Evolutionary conservation across 495 filamentous ascomycete species (phyloP).

Genomic region (Podospora comata): DNA sequence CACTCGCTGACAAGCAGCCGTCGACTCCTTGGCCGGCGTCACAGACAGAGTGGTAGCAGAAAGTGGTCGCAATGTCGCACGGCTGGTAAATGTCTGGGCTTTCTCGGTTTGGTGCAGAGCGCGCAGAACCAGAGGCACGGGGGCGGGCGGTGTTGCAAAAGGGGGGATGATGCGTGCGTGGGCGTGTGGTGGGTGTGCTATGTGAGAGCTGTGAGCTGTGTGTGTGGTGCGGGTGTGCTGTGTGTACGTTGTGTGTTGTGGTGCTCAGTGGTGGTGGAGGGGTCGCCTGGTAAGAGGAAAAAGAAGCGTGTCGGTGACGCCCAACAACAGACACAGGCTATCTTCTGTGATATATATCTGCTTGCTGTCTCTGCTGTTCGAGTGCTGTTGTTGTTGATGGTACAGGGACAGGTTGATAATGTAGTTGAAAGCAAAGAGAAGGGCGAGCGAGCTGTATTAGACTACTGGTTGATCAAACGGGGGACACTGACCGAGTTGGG

Average conservation of each 20-base stretch:
- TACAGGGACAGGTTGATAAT: neutral
- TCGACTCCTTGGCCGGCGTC: conserved; percentile 12
- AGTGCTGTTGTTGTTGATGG: neutral
- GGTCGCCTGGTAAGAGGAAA: neutral
- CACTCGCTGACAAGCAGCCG: conserved; percentile 9
- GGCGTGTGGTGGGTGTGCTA: neutral
- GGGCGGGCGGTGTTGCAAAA: conserved; percentile 14
- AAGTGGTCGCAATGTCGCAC: conserved; percentile 26
- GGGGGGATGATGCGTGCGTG: neutral
- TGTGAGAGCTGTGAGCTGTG: neutral
- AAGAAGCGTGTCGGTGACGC: neutral
- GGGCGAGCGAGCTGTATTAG: neutral
- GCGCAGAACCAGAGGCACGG: conserved; percentile 12
- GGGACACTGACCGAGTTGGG: conserved; percentile 12
- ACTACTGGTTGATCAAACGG: conserved; percentile 9
- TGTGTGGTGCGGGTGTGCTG: neutral
- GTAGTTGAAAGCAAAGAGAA: neutral
- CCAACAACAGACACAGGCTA: neutral
- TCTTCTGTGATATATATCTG: neutral
- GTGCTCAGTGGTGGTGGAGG: neutral
- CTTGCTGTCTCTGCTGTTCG: neutral
- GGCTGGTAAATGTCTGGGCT: conserved; percentile 23
- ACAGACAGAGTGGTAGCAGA: conserved; percentile 18
- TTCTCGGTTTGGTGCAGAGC: conserved; percentile 28
- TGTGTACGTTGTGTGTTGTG: neutral